Percentiles rank a stretch among this genome's conserved stretches.
These are phyloP conservation scores for Alternaria ventricosa DNA, from an alignment of 2,329 filamentous ascomycete species.

Conservation along the genomic window DNA sequence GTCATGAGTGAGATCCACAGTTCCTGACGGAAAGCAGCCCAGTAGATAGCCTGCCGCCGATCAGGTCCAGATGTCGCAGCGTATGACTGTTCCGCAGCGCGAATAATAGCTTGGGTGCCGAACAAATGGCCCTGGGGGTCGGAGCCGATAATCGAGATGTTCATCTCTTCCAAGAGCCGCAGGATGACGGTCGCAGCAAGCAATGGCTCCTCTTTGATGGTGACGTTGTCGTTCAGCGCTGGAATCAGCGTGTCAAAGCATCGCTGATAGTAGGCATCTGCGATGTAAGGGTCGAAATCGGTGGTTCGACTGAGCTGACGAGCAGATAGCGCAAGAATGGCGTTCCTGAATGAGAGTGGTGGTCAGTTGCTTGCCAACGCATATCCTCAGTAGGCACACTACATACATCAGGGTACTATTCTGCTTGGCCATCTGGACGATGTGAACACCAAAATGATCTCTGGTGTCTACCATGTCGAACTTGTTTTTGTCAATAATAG, in stretches of 20 bases:
- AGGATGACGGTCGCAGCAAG: conserved; percentile 52
- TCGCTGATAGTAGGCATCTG: conserved; percentile 51
- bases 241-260: conserved; percentile 52
- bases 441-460: conserved; percentile 43
- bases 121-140: conserved; percentile 49
- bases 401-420: conserved; percentile 47
- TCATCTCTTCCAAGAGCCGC: conserved; percentile 52
- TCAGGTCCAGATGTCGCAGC: conserved; percentile 38
- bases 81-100: conserved; percentile 43
- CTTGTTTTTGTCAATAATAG: conserved; percentile 16
- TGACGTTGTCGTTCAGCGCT: conserved; percentile 47
- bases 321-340: conserved; percentile 52
- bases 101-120: conserved; percentile 48
- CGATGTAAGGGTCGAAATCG: conserved; percentile 50
- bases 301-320: conserved; percentile 51
- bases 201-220: conserved; percentile 50
- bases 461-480: conserved; percentile 47
- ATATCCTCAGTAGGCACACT: neutral
- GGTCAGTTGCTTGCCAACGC: neutral
- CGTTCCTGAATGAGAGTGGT: conserved; percentile 31
- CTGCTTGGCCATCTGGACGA: conserved; percentile 46
- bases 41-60: conserved; percentile 47
- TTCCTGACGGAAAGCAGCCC: conserved; percentile 48
- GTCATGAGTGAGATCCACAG: conserved; percentile 48
- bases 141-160: conserved; percentile 46